Evolutionary conservation across 2,329 filamentous ascomycete species (phyloP), one percentile per base, ranked within the genome.

Genomic region (Colletotrichum sp.): DNA sequence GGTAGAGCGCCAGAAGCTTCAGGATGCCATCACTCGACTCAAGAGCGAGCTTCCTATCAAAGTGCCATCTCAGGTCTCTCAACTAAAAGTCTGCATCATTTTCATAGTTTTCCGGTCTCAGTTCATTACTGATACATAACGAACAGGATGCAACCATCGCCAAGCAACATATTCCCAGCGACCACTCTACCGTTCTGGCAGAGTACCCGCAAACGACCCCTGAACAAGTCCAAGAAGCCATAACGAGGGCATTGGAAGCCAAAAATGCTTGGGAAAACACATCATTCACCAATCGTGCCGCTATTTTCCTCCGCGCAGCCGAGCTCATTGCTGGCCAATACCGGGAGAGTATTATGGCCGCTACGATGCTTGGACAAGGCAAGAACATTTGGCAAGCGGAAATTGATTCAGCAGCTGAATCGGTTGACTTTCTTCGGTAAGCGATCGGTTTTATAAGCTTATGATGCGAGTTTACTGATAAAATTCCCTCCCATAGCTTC

Each of bases 381-480:
- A 98, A 98, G 91, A 98, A 98, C 84, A 95, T 95, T 63, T 98
- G 96, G 96, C 96, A 98, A 86, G 96, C 97, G 14, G 96, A 98
- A 89, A 98, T 98, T 78, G 96, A 98, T 84, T 91, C 96, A 52
- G 96, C 96, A n/a, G 96, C 96, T 10, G 97, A 98, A 89, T 87
- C 97, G 79, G 94, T 92, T 79, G 96, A 98, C 84, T 98, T 98
- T 86, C 88, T 98, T 82, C 92, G 95, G 34, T 34, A 3, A 13
- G 32, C 21, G 21, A 24, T 24, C 3, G 21, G 3, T 24, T 2
- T 3, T 24, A 24, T 3, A 24, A 2, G 3, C 21, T 24, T 24
- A 24, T 24, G 21, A 24, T 24, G 21, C 58, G 7, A 12, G 14
- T 10, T 61, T n/a, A 4, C 30, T 61, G n/a, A 61, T 21, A 8